phyloP scores from a whole-genome alignment of 2,329 filamentous ascomycete species.

The Bipolaris cookei region DNA sequence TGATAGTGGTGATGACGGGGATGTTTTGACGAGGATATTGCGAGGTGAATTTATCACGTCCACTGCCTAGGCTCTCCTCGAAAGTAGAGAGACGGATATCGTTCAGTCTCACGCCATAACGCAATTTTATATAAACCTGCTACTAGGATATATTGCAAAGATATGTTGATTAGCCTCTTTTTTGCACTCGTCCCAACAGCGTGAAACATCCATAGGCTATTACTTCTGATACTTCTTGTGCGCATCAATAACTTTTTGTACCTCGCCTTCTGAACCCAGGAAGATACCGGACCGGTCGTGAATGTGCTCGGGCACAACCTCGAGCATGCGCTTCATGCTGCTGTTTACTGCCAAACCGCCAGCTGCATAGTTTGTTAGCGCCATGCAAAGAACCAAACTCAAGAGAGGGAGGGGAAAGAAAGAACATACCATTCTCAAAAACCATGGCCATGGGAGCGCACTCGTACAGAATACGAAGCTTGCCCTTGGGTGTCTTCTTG shows the following conservation, averaged over 20 bases:
- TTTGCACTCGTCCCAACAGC: neutral
- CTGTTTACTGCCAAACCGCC: constrained; percentile 92
- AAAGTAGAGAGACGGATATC: no score
- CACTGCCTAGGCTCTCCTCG: no score
- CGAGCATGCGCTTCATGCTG: constrained; percentile 88
- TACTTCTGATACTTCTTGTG: constrained; percentile 65
- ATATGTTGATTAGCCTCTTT: constrained; percentile 1
- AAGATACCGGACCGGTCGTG: constrained; percentile 97
- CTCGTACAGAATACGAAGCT: constrained; percentile 96
- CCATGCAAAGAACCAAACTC: neutral
- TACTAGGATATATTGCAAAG: neutral
- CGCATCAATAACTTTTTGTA: constrained; percentile 90
- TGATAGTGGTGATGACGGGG: no score
- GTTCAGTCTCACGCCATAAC: no score
- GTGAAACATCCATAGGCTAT: neutral
- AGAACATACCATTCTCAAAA: constrained; percentile 89
- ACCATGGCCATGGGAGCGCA: constrained; percentile 99
- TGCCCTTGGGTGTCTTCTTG: constrained; percentile 98
- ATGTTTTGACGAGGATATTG: neutral
- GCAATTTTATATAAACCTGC: neutral
- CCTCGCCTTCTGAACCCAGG: constrained; percentile 90
- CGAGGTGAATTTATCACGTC: neutral
- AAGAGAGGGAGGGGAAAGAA: neutral
- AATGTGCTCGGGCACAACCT: constrained; percentile 87
- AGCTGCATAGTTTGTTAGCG: constrained; percentile 59